Evolutionary conservation across 305 asterid species (phyloP).

Genomic region (Plantago lanceolata): DNA sequence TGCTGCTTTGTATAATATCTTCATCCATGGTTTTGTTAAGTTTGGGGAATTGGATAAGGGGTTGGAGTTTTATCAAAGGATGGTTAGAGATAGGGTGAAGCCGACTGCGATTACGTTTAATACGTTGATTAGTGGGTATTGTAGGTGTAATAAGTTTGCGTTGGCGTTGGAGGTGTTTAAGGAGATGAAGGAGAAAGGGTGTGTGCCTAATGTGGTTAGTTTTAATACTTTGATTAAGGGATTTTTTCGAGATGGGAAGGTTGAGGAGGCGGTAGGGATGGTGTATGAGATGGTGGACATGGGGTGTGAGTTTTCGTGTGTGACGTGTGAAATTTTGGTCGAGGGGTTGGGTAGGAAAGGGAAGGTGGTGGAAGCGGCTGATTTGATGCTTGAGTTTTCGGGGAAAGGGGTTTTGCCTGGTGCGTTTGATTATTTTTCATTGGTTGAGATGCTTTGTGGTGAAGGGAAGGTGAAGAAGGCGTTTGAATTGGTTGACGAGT

Average conservation of each 20-base stretch:
- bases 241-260: constrained; percentile 63
- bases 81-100: constrained; percentile 60
- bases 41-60: constrained; percentile 45
- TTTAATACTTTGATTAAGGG: constrained; percentile 84
- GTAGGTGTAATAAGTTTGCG: constrained; percentile 45
- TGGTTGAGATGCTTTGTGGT: constrained; percentile 62
- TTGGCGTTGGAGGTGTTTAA: constrained; percentile 63
- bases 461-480: constrained; percentile 42
- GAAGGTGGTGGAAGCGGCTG: constrained; percentile 45
- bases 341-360: constrained; percentile 66
- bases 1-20: constrained; percentile 54
- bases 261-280: constrained; percentile 67
- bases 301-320: constrained; percentile 64
- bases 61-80: constrained; percentile 50
- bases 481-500: constrained; percentile 49
- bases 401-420: constrained; percentile 54
- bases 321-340: constrained; percentile 73
- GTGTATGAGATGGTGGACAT: constrained; percentile 77
- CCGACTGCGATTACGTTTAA: constrained; percentile 76
- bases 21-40: constrained; percentile 81
- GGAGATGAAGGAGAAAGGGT: constrained; percentile 81
- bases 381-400: constrained; percentile 53
- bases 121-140: constrained; percentile 71
- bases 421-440: constrained; percentile 45
- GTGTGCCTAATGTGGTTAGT: constrained; percentile 83